Base-by-base conservation (phyloP, 768 basidiomycete genomes). In the Xerocomellus dryophilus region DNA sequence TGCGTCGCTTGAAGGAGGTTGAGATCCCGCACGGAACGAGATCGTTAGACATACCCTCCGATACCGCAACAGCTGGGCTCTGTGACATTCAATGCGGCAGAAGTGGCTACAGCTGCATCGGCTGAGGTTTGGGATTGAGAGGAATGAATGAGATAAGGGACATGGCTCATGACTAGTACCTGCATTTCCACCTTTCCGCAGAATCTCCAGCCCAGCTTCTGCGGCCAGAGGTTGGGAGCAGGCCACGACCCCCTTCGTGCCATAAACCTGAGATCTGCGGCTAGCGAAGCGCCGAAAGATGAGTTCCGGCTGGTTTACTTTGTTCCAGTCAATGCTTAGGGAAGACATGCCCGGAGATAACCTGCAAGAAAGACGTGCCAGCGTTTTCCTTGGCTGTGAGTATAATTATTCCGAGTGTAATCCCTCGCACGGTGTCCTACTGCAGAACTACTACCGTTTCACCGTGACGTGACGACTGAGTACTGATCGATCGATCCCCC, bases 161-260 rank as follows among this genome's bases (percentile, higher is more conserved):
- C n/a, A 31, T 27, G n/a, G 36, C n/a, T n/a, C 27, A 46, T 42
- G 56, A n/a, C n/a, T 76, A 43, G 40, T 65, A 90, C 92, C 95
- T 62, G 96, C 96, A 74, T 99, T 99, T 47, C 97, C 97, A 12
- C 97, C 97, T 69, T 86, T 88, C 49, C 86, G 78, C 23, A 99
- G 75, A 59, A 99, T 90, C 71, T 97, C 93, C 29, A 98, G 71
- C 0, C 96, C 97, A 17, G 92, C 95, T 66, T 90, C 88, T 15
- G 87, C 85, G 1, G 97, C 97, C 36, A 93, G 77, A 44, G 97
- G 93, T 66, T 99, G 97, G 23, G 90, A 89, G 27, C 87, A 88
- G 8, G 93, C 83, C 5, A 98, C 89, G 32, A 96, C 74, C 7
- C 95, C 92, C 67, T 93, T 94, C 2, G 83, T 88, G 7, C 88